A percentile compares a stretch with the other conserved stretches of the same genome.
Conservation (phyloP, 2,329 filamentous ascomycete genomes). For the Metarhizium humberi region DNA sequence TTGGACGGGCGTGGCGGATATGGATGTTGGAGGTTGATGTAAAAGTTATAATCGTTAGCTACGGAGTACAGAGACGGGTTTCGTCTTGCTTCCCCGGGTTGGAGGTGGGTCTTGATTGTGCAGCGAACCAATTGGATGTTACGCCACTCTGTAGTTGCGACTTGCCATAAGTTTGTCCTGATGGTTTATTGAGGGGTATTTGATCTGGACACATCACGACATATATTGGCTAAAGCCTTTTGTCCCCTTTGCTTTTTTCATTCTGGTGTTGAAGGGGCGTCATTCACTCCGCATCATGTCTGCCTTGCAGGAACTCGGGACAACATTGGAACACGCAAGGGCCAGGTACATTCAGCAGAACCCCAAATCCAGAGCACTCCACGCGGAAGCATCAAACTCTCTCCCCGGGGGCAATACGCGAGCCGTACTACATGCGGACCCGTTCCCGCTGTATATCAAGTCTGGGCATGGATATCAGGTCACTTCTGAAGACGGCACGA, state of each 20-base stretch:
- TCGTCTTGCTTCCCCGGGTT: background rate
- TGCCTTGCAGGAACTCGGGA: conserved; percentile 8
- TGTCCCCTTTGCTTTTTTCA: too few species aligned
- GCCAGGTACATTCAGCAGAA: conserved; percentile 26
- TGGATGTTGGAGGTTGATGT: background rate
- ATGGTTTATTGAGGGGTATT: too few species aligned
- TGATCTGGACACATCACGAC: too few species aligned
- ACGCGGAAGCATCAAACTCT: conserved; percentile 25
- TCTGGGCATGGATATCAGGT: conserved; percentile 26
- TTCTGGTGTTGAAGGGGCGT: too few species aligned
- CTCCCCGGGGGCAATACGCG: conserved; percentile 39
- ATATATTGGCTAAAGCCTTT: too few species aligned
- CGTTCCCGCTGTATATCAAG: conserved; percentile 33
- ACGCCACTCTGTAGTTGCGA: too few species aligned
- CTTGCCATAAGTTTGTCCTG: too few species aligned
- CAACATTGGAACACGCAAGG: conserved; percentile 23
- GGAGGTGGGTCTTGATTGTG: background rate
- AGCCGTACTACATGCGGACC: conserved; percentile 31
- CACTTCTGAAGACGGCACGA: conserved; percentile 30
- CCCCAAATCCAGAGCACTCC: conserved; percentile 25
- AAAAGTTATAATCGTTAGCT: background rate
- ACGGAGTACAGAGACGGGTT: background rate
- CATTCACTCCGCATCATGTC: background rate
- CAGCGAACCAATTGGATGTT: background rate
- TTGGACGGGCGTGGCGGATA: background rate